Evolutionary conservation across 1,139 yeast genomes (phyloP), one percentile per base, ranked within the genome.

Genomic region (Lodderomyces parapsilosis): DNA sequence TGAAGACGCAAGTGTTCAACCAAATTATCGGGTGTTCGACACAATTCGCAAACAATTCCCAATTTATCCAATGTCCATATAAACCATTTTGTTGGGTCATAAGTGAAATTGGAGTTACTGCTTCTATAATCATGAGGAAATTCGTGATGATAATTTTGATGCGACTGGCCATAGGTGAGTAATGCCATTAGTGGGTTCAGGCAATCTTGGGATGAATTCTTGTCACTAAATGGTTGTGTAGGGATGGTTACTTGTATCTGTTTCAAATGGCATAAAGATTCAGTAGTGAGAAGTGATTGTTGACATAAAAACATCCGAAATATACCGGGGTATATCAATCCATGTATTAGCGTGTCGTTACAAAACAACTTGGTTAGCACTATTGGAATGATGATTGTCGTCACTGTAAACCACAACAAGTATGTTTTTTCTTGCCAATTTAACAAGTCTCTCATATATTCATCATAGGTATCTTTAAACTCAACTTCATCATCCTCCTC

Each of bases 71-170:
- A 55, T 0, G 68, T 39, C 53, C 65, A 67, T 11, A 83, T 62
- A 31, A 74, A 67, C 84, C 86, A 80, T 56, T 81, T 83, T 3
- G 86, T 79, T 1, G 90, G 89, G 56, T 84, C 90, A 55, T 76
- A 79, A 1, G 79, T 75, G 52, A 74, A 72, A 60, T 68, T 59
- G 20, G 77, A 69, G 23, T 72, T 63, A 9, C 65, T 58, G 8
- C 80, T 78, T 45, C 80, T 71, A 56, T 78, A 83, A 57, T 84
- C 90, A 48, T 79, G 81, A 1, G 89, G 86, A 51, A 84, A 84
- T 55, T 83, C 89, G 55, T 84, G 89, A 57, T 84, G 91, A 56
- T 79, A 84, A 56, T 83, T 83, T 50, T 83, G 86, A 52, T 74
- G 64, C 7, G 72, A 62, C 58, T 84, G 89, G 2, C 91, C 91